Percentiles rank a stretch among this genome's conserved stretches.
Evolutionary conservation across 2,329 filamentous ascomycete genomes (phyloP).

Genomic region (Ophiostoma populinum): DNA sequence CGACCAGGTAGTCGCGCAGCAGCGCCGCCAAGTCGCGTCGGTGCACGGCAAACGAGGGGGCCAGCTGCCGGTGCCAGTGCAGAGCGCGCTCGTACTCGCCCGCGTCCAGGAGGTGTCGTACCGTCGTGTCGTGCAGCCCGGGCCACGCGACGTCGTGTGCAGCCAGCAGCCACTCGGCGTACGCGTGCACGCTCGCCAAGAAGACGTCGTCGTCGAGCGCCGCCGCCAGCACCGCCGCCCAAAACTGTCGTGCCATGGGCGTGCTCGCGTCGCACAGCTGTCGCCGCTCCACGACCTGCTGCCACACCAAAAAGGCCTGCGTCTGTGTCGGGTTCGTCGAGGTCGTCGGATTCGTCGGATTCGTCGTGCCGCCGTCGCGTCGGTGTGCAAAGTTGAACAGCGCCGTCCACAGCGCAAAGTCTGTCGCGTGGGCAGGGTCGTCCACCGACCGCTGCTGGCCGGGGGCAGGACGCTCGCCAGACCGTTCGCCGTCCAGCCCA

Average conservation of each 20-base stretch:
- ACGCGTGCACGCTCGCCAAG: slow-evolving; percentile 20
- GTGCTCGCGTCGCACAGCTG: slow-evolving; percentile 14
- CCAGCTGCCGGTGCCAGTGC: slow-evolving; percentile 31
- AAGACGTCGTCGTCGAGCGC: slow-evolving; percentile 19
- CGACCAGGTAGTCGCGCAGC: slow-evolving; percentile 21
- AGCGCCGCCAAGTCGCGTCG: slow-evolving; percentile 24
- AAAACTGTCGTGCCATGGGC: slow-evolving; percentile 14
- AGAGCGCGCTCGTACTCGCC: slow-evolving; percentile 22
- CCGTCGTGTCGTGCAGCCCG: slow-evolving; percentile 28
- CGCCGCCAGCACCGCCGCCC: slow-evolving; percentile 17
- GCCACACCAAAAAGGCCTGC: slow-evolving; percentile 15
- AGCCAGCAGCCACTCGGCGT: slow-evolving; percentile 26
- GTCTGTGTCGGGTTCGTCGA: too few relatives aligned
- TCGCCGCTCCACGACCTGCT: slow-evolving; percentile 13
- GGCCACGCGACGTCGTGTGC: slow-evolving; percentile 28
- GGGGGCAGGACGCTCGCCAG: too few relatives aligned
- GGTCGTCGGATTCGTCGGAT: too few relatives aligned
- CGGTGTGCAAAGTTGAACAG: slow-evolving; percentile 17
- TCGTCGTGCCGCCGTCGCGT: slow-evolving; percentile 11
- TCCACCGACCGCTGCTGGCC: slow-evolving; percentile 13
- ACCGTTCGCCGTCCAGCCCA: slow-evolving; percentile 8
- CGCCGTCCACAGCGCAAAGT: slow-evolving; percentile 17
- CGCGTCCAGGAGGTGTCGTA: slow-evolving; percentile 25
- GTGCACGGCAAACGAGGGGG: slow-evolving; percentile 24
- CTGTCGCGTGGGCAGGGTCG: slow-evolving; percentile 13